Conservation (phyloP, 257 asterid genomes). For the Pogostemon cablin region DNA sequence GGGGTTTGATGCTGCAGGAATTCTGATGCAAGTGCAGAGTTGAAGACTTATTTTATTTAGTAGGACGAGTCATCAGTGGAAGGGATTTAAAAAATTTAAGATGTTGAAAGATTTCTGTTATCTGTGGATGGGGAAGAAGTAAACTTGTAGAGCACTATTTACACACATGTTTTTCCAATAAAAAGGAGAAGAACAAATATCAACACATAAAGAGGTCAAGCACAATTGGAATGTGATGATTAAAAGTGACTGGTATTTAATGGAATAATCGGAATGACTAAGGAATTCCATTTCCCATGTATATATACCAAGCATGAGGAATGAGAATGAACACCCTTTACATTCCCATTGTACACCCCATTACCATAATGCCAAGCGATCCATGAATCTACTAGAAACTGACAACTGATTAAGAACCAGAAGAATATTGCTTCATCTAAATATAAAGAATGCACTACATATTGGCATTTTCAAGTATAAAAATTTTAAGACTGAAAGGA, state of each 20-base stretch:
- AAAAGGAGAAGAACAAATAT: background rate
- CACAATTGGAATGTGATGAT: no score
- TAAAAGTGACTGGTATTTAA: no score
- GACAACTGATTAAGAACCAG: background rate
- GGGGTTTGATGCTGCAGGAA: constrained; percentile 5
- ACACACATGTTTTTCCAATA: no score
- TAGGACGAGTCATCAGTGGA: background rate
- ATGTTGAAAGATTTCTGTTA: background rate
- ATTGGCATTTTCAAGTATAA: background rate
- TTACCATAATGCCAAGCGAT: background rate
- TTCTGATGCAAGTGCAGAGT: constrained; percentile 2
- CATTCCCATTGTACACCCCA: no score
- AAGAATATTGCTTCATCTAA: background rate
- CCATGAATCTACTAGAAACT: constrained; percentile 1
- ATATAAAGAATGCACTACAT: background rate
- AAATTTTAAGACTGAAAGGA: background rate
- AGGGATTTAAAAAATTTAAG: constrained; percentile 8
- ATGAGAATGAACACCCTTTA: no score
- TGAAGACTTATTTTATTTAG: background rate
- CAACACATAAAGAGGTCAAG: background rate
- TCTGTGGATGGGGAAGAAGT: background rate
- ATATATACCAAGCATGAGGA: no score
- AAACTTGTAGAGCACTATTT: background rate
- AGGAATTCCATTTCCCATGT: no score
- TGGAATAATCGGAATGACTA: no score